phyloP scores from a whole-genome alignment of 768 basidiomycete species.

The Dioszegia aurantiaca region DNA sequence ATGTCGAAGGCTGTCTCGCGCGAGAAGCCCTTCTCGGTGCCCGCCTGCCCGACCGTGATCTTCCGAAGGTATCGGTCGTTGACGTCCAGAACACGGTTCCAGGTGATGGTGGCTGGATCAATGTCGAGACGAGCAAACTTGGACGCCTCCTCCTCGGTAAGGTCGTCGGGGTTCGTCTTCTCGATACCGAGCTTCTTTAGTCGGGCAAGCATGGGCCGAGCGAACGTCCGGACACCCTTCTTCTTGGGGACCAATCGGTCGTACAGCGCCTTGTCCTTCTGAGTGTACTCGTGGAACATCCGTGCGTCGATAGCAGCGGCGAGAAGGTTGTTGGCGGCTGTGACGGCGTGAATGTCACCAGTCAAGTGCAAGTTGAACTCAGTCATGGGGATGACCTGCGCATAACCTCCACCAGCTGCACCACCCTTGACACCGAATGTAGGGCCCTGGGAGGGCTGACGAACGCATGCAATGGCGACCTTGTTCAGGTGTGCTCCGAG shows the following conservation, averaged over 20 bases:
- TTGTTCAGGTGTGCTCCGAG: conserved; percentile 90
- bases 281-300: conserved; percentile 95
- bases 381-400: conserved; percentile 99
- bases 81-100: conserved; percentile 92
- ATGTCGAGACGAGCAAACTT: conserved; percentile 89
- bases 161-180: conserved; percentile 86
- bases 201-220: conserved; percentile 93
- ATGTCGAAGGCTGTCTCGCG: conserved; percentile 94
- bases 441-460: conserved; percentile 96
- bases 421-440: conserved; percentile 99
- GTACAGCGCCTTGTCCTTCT: conserved; percentile 91
- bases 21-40: conserved; percentile 84
- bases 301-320: conserved; percentile 95
- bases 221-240: conserved; percentile 92
- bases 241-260: conserved; percentile 84
- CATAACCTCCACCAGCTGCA: conserved; percentile 96
- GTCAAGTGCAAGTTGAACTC: conserved; percentile 79
- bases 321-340: conserved; percentile 93
- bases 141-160: conserved; percentile 87
- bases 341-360: conserved; percentile 96
- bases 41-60: conserved; percentile 83
- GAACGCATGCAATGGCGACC: conserved; percentile 90
- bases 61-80: conserved; percentile 96
- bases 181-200: conserved; percentile 90
- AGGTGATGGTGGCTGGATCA: conserved; percentile 85